Evolutionary conservation across 164 flowering plant species (phyloP), one percentile per base, ranked within the genome.

Genomic region (Macadamia integrifolia): DNA sequence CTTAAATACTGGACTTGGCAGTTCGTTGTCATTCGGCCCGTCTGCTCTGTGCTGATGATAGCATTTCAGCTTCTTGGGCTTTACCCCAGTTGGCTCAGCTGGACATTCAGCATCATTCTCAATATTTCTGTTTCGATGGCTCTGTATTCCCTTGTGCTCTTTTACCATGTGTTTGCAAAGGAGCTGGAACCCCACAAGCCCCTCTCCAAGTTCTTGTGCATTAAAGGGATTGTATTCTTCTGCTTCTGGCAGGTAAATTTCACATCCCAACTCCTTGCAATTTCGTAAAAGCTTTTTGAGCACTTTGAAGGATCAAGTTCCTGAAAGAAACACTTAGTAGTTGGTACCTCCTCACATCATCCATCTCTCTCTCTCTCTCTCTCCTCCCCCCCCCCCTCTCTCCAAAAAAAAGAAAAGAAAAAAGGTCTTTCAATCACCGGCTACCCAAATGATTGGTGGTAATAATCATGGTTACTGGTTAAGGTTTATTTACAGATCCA

Each of bases 1-100:
- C 87, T 95, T 55, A 95, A 95, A 71, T 69, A 80, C 59, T 92
- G 97, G 96, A 91, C 98, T 71, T 95, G 99, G 99, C 99, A 95
- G 75, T 95, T 95, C 80, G 98, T 90, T 17, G 66, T 88, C 55
- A 78, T 89, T 64, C 92, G 99, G 57, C 99, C 98, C 13, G 76
- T 87, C 44, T 91, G 92, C 75, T 89, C 99, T 61, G 44, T 90
- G 66, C 73, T 92, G 83, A 92, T 95, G 98, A 86, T 95, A 72
- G 31, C 80, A 1, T 76, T 95, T 61, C 98, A 92, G 71, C 67
- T 85, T 71, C 75, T 94, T 59, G 93, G 91, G 61, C 30, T 85
- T 29, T 94, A 94, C 74, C 85, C 91, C 0, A 81, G 83, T 79
- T 88, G 96, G 95, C 69, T 92, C 64, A 90, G 97, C 79, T 94